Conservation (phyloP, 352 stramenopile genomes). For the Aphanomyces invadans region DNA sequence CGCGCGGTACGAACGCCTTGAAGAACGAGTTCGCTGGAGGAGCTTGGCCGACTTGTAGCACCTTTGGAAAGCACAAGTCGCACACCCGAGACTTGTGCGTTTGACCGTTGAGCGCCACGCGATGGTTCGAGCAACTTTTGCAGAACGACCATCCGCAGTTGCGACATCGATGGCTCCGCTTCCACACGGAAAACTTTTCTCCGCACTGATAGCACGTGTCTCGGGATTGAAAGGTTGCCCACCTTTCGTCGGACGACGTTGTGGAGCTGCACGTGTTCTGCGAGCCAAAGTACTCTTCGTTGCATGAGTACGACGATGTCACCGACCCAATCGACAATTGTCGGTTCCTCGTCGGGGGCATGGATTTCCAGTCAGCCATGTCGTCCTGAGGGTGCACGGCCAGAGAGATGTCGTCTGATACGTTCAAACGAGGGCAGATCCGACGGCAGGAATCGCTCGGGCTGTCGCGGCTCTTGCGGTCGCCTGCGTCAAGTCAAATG, state of each 20-base stretch:
- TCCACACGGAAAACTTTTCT: slow-evolving; percentile 75
- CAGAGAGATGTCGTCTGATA: no score
- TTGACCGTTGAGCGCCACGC: slow-evolving; percentile 63
- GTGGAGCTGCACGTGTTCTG: neutral
- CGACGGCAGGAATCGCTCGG: no score
- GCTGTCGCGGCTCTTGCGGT: no score
- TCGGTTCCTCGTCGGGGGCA: neutral
- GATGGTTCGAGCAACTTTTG: slow-evolving; percentile 73
- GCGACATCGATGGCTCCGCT: slow-evolving; percentile 71
- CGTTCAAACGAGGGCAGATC: no score
- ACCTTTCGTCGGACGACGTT: neutral
- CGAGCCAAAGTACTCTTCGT: neutral
- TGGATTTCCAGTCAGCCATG: slow-evolving; percentile 4
- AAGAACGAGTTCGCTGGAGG: slow-evolving; percentile 80
- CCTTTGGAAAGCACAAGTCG: slow-evolving; percentile 79
- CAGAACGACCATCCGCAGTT: slow-evolving; percentile 76
- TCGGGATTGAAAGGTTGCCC: neutral
- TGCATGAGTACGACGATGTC: slow-evolving; percentile 4
- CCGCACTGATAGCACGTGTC: slow-evolving; percentile 56
- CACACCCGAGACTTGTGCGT: slow-evolving; percentile 81
- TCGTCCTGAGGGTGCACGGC: no score
- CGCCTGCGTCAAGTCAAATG: neutral
- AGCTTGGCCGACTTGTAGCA: slow-evolving; percentile 50
- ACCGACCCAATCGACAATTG: neutral
- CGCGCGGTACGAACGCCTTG: slow-evolving; percentile 77